Percentiles rank a stretch among this genome's conserved stretches.
Conservation (phyloP, 176 grass and related monocot species). For the Thinopyrum elongatum region DNA sequence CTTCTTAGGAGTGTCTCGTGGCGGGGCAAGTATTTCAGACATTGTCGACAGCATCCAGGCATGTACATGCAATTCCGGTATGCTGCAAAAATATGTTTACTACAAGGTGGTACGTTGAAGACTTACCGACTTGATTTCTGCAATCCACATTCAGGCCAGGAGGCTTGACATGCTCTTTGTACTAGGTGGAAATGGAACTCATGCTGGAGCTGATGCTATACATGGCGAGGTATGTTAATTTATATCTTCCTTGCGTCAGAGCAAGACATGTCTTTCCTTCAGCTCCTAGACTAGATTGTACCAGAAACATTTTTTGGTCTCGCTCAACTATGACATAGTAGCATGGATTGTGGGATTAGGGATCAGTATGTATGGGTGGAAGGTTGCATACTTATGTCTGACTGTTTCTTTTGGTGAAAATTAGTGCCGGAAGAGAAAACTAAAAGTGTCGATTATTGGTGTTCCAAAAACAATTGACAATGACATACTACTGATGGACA, state of each 20-base stretch:
- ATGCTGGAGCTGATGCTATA: conserved; percentile 93
- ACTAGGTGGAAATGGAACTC: conserved; percentile 94
- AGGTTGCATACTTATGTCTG: conserved; percentile 22
- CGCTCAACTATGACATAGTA: not conserved
- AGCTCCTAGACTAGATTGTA: not conserved
- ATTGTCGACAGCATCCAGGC: conserved; percentile 97
- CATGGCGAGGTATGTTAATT: conserved; percentile 71
- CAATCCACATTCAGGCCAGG: conserved; percentile 58
- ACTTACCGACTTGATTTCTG: conserved; percentile 26
- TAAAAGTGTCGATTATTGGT: conserved; percentile 78
- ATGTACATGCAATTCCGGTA: conserved; percentile 31
- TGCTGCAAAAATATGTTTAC: not conserved
- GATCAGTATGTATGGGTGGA: not conserved
- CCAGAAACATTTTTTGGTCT: conserved; percentile 5
- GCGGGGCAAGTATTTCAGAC: conserved; percentile 62
- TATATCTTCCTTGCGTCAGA: not conserved
- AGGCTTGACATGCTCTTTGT: conserved; percentile 96
- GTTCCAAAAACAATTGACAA: conserved; percentile 99
- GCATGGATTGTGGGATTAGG: not conserved
- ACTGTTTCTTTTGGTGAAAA: not conserved
- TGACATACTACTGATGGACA: conserved; percentile 97
- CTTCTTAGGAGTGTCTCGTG: conserved; percentile 91
- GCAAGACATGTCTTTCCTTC: conserved; percentile 11
- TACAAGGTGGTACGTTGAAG: not conserved
- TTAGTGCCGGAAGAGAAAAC: conserved; percentile 89